Conservation (phyloP, 176 grass and related monocot species). For the Triticum aestivum region IWGSC_CS_RefSeq_v2.1 NC_057809.1:613183337-613183836, state of each 20-base stretch:
- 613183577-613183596: slow-evolving; percentile 97
- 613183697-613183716: neutral
- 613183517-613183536: neutral
- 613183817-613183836: slow-evolving; percentile 95
- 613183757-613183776: slow-evolving; percentile 90
- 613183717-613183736: slow-evolving; percentile 56
- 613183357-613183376: neutral
- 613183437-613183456: neutral
- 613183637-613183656: slow-evolving; percentile 73
- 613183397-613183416: neutral
- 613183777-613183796: slow-evolving; percentile 83
- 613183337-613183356: neutral
- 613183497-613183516: slow-evolving; percentile 9
- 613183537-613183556: slow-evolving; percentile 92
- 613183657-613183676: slow-evolving; percentile 27
- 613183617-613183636: slow-evolving; percentile 72
- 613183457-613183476: neutral
- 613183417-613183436: neutral
- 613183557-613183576: slow-evolving; percentile 98
- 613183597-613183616: slow-evolving; percentile 85
- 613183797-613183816: slow-evolving; percentile 95
- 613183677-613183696: neutral
- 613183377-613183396: neutral
- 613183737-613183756: slow-evolving; percentile 90
- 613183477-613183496: neutral